These are phyloP conservation scores for Heracleum sosnowskyi DNA, from an alignment of 129 eudicot species.

Conservation along the genomic window DNA sequence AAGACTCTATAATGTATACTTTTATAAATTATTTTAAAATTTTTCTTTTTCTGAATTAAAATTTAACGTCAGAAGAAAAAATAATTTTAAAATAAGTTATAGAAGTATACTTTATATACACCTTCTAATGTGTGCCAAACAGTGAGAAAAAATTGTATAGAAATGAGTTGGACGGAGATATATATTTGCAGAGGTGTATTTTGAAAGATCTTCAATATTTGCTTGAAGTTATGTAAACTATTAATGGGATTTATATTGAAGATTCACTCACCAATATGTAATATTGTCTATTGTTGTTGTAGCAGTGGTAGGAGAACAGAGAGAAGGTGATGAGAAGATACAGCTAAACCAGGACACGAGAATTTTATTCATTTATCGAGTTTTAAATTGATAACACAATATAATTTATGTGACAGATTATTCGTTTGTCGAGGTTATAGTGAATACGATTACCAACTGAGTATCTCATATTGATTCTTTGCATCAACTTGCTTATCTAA, in stretches of 20 bases:
- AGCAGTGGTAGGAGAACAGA: neutral
- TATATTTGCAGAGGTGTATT: neutral
- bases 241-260: too few species aligned
- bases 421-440: neutral
- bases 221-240: neutral
- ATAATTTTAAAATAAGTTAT: too few species aligned
- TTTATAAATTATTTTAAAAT: too few species aligned
- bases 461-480: neutral
- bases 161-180: too few species aligned
- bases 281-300: neutral
- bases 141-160: too few species aligned
- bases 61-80: too few species aligned
- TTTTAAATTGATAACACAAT: neutral
- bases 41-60: too few species aligned
- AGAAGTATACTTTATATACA: too few species aligned
- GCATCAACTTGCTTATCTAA: neutral
- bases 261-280: too few species aligned
- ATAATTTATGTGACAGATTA: too few species aligned
- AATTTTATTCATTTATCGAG: neutral
- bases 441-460: neutral
- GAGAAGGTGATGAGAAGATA: neutral
- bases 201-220: neutral
- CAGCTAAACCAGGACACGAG: neutral
- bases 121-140: too few species aligned
- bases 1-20: too few species aligned